Evolutionary conservation across 2,329 filamentous ascomycete genomes (phyloP), one percentile per base, ranked within the genome.

Genomic region (Herpotrichia juniperi): DNA sequence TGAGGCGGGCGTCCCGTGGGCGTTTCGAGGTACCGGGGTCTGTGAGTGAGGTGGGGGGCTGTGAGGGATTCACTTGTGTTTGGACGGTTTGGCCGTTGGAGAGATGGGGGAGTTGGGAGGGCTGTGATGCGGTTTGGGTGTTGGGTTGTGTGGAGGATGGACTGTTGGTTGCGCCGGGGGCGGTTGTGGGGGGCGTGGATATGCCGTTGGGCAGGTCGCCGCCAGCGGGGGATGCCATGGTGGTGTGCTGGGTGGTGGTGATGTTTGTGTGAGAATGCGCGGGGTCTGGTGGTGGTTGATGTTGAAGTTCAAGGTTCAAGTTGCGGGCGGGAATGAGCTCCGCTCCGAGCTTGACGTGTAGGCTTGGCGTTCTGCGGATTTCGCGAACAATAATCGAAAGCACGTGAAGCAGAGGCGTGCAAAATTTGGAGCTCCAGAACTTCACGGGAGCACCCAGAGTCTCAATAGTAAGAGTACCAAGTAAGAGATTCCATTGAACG

Each of bases 1-100:
- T 85, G 12, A 91, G 85, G 65, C 90, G 87, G 14, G 88, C 85
- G 73, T 94, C 90, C 75, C 90, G 88, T 1, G 90, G 90, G 3
- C 88, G 85, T 45, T 80, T 74, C 22, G 54, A 49, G 4, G 58
- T 50, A 11, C 72, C 73, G 0, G 50, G 53, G 56, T 74, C 70
- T 53, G 64, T 62, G 43, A 74, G 64, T 0, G 71, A 73, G 12
- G 68, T 70, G 1, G 59, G 35, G 7, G 72, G 69, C 44, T 73
- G 69, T 14, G 67, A 54, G 22, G 68, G 59, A 47, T 61, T 57
- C 55, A 48, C 30, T 40, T 47, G 25, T 11, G 53, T 49, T 14
- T 46, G 48, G 48, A 44, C 21, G 16, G 54, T 51, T 14, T 50
- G 51, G 47, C 61, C 60, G 57, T 66, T 68, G 40, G 58, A 32